phyloP scores from a whole-genome alignment of 805 yeast species.

The Zygoascus bituminiphila region DNA sequence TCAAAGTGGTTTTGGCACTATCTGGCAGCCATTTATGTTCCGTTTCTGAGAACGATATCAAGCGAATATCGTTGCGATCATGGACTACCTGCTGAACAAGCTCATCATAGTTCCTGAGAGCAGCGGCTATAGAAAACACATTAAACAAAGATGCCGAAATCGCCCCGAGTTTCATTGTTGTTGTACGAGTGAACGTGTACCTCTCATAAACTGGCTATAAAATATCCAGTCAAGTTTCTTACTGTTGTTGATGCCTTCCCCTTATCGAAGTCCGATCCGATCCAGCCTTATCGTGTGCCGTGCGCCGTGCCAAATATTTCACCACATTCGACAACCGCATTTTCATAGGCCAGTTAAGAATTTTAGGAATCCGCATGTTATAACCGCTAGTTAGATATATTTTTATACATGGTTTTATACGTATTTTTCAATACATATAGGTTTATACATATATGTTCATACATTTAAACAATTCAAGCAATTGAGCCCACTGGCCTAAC shows the following conservation, averaged over 20 bases:
- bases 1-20: constrained; percentile 36
- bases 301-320: neutral
- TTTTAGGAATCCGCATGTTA: too few species aligned
- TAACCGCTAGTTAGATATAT: too few species aligned
- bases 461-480: too few species aligned
- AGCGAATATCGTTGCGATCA: neutral
- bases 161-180: neutral
- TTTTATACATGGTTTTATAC: too few species aligned
- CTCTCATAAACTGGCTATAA: too few species aligned
- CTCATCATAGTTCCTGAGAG: neutral
- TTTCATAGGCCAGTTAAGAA: too few species aligned
- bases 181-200: too few species aligned
- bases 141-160: neutral
- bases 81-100: neutral
- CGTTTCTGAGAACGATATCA: constrained; percentile 9
- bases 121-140: neutral
- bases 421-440: too few species aligned
- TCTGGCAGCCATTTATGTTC: constrained; percentile 29
- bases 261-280: neutral
- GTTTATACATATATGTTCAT: too few species aligned
- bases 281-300: neutral
- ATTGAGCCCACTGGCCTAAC: too few species aligned
- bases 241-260: too few species aligned
- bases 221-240: too few species aligned
- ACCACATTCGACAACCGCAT: neutral